These are phyloP conservation scores for Colletotrichum sp. DNA, from an alignment of 2,329 filamentous ascomycete species.

Conservation along the genomic window DNA sequence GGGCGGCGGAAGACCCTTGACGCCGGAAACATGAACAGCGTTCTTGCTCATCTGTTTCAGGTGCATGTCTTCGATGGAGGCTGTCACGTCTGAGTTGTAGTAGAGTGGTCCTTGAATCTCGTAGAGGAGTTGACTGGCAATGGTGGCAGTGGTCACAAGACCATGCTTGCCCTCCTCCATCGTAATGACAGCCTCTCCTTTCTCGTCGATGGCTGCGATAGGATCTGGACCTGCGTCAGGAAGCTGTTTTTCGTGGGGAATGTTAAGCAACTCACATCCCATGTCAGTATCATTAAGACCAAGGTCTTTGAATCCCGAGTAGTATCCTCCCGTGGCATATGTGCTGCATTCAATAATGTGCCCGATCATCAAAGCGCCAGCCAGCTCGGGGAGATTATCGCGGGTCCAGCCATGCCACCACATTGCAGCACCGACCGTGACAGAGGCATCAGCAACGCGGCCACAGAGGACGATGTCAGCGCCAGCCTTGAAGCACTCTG, in stretches of 20 bases:
- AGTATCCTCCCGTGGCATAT: constrained; percentile 35
- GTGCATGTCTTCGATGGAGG: constrained; percentile 38
- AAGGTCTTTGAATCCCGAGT: constrained; percentile 31
- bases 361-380: constrained; percentile 24
- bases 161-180: constrained; percentile 36
- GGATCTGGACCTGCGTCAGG: neutral
- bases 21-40: constrained; percentile 44
- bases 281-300: constrained; percentile 21
- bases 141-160: constrained; percentile 35
- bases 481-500: constrained; percentile 39
- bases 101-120: constrained; percentile 53
- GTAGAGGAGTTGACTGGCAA: constrained; percentile 52
- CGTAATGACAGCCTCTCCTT: neutral
- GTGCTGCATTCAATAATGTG: constrained; percentile 27
- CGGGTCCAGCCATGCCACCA: constrained; percentile 47
- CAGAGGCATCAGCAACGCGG: constrained; percentile 46
- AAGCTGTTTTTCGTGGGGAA: neutral
- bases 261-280: constrained; percentile 11
- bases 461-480: constrained; percentile 48
- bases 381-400: constrained; percentile 24
- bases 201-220: neutral
- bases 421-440: constrained; percentile 55
- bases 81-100: constrained; percentile 53
- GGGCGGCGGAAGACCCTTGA: constrained; percentile 32
- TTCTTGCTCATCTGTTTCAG: constrained; percentile 38